Base-by-base conservation (phyloP, 2,329 filamentous ascomycete genomes). In the Helminthosporium solani region DNA sequence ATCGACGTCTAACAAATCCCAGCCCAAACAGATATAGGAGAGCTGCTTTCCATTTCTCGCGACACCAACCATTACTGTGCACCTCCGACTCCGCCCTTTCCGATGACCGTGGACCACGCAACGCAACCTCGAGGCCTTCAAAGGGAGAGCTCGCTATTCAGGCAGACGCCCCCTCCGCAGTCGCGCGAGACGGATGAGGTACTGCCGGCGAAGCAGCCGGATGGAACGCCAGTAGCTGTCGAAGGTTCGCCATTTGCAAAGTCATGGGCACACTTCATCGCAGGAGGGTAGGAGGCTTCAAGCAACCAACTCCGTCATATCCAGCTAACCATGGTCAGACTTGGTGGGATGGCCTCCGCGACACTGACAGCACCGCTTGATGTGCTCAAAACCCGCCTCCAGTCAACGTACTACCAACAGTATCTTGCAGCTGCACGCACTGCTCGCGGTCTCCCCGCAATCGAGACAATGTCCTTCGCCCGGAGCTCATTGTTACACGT, bases 281-380 rank as follows among this genome's bases (percentile, higher is more conserved):
- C 91, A 44, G 91, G 91, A 78, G 91, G 85, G 90, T 95, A 80
- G 63, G 63, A 45, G 42, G 35, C 38, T 30, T 34, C 37, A 25
- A 12, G 28, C 27, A 20, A 25, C 81, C n/a, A 35, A 46, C 16
- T 20, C 23, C 25, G 11, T 25, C n/a, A 33, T 15, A 14, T 16
- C 20, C 33, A 19, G 41, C 57, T 66, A 34, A 66, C 49, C 30
- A 4, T n/a, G 19, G 30, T 51, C 56, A 95, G 91, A 33, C 74
- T 89, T 42, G 91, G 91, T 58, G 91, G 91, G 58, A 95, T 96
- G 85, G 90, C 89, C 15, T 86, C 92, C 9, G 88, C 92, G 19
- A 85, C 88, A n/a, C 73, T 96, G n/a, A 96, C 92, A 1, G 90
- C 90, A 7, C 92, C 92, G 18, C 86, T 97, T 49, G 92, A 96